A percentile compares a stretch with the other conserved stretches of the same genome.
Conservation (phyloP, 2,329 filamentous ascomycete species). For the Rutstroemia sp. region DNA sequence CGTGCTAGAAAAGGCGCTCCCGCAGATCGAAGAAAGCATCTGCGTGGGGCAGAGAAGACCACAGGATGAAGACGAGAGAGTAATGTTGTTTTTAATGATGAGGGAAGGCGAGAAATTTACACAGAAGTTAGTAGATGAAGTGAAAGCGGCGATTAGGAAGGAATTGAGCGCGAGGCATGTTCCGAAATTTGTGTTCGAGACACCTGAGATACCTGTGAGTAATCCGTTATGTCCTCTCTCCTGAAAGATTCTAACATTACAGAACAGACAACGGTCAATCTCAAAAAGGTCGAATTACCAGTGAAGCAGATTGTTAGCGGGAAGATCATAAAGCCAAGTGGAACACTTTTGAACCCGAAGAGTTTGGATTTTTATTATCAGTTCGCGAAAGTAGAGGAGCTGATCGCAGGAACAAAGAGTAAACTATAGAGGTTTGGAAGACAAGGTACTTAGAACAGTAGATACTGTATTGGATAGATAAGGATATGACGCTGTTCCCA, state of each 20-base stretch:
- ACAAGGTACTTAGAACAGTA: too few species aligned
- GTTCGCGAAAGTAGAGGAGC: constrained; percentile 64
- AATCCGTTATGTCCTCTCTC: not conserved
- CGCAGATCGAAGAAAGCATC: constrained; percentile 61
- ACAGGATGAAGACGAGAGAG: constrained; percentile 47
- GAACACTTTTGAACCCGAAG: constrained; percentile 68
- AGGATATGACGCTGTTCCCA: too few species aligned
- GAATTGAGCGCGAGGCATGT: constrained; percentile 69
- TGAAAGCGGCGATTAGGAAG: constrained; percentile 58
- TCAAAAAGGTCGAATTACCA: constrained; percentile 79
- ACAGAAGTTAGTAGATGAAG: constrained; percentile 42
- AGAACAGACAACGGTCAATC: constrained; percentile 67
- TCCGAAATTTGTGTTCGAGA: constrained; percentile 71
- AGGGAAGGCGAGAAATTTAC: constrained; percentile 50
- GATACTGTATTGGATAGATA: too few species aligned
- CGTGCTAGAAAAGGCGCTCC: constrained; percentile 61
- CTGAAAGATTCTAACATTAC: not conserved
- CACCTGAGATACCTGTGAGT: constrained; percentile 71
- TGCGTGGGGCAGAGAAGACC: constrained; percentile 72
- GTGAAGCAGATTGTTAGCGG: constrained; percentile 81
- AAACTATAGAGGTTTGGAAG: not conserved
- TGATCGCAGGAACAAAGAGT: constrained; percentile 23
- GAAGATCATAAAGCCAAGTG: constrained; percentile 64
- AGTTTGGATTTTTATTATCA: constrained; percentile 73
- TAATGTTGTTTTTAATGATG: constrained; percentile 54